These are phyloP conservation scores for Coemansia sp. DNA, from an alignment of 192 early-diverging fungal species.

Conservation along the genomic window DNA sequence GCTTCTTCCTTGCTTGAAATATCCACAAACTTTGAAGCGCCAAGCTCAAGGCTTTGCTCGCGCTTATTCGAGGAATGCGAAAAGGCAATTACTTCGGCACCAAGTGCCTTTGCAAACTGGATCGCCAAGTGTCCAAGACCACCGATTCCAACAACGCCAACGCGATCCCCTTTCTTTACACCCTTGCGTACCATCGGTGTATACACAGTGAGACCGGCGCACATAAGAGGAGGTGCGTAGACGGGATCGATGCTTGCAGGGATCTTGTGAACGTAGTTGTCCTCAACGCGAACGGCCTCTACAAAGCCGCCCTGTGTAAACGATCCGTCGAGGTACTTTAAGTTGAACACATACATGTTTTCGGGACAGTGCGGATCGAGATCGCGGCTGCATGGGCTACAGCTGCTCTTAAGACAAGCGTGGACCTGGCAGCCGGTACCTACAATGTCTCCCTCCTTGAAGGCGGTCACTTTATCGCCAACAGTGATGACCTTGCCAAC, in stretches of 20 bases:
- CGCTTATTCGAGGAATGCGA: slow-evolving; percentile 60
- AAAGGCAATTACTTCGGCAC: slow-evolving; percentile 55
- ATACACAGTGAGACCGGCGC: slow-evolving; percentile 81
- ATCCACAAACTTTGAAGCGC: slow-evolving; percentile 59
- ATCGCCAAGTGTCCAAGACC: slow-evolving; percentile 74
- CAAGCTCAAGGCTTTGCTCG: slow-evolving; percentile 58
- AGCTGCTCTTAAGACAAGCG: slow-evolving; percentile 56
- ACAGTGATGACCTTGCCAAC: slow-evolving; percentile 61
- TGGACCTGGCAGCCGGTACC: slow-evolving; percentile 68
- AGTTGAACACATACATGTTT: slow-evolving; percentile 57
- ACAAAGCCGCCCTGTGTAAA: slow-evolving; percentile 59
- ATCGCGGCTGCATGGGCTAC: slow-evolving; percentile 54
- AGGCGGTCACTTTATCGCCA: slow-evolving; percentile 56
- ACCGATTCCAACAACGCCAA: slow-evolving; percentile 63
- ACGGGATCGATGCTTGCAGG: slow-evolving; percentile 54
- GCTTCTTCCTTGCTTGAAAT: slow-evolving; percentile 25
- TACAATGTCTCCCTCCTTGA: slow-evolving; percentile 61
- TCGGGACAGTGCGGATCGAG: slow-evolving; percentile 50
- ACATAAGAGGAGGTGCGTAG: slow-evolving; percentile 72
- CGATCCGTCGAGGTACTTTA: slow-evolving; percentile 54
- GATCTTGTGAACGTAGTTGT: slow-evolving; percentile 64
- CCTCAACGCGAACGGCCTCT: slow-evolving; percentile 60
- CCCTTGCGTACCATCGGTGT: slow-evolving; percentile 61
- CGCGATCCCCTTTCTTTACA: slow-evolving; percentile 44
- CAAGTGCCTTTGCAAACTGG: slow-evolving; percentile 59